phyloP scores from a whole-genome alignment of 176 grass and related monocot genomes.

The Pontederia paniculata region DNA sequence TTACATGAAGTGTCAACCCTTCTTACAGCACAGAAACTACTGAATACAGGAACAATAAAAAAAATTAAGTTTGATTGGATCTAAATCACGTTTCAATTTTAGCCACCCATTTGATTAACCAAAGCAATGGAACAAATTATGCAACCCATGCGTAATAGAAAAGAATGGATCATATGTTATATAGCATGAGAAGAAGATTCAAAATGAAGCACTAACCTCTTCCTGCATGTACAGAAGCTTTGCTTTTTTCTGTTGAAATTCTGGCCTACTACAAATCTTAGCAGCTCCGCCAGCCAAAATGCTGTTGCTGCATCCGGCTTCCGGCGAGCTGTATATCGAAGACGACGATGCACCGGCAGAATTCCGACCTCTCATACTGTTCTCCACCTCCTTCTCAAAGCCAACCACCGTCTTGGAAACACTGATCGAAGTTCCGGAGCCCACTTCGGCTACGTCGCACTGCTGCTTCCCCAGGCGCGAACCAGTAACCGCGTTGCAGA shows the following conservation, averaged over 20 bases:
- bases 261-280: conserved; percentile 9
- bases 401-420: neutral
- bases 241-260: conserved; percentile 45
- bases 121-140: no score
- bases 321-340: conserved; percentile 21
- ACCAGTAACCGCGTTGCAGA: conserved; percentile 24
- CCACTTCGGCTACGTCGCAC: conserved; percentile 1
- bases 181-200: neutral
- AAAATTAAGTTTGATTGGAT: no score
- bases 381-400: conserved; percentile 2
- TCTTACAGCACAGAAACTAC: no score
- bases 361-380: neutral
- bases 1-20: no score
- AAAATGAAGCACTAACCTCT: conserved; percentile 24
- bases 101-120: no score
- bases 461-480: neutral
- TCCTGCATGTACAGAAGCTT: conserved; percentile 48
- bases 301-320: neutral
- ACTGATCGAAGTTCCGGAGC: conserved; percentile 1
- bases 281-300: neutral
- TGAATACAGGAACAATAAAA: no score
- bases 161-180: no score
- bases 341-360: conserved; percentile 11
- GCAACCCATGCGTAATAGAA: no score
- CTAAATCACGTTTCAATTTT: no score